Evolutionary conservation across 2,329 filamentous ascomycete genomes (phyloP).

Genomic region (Fusarium mexicanum): DNA sequence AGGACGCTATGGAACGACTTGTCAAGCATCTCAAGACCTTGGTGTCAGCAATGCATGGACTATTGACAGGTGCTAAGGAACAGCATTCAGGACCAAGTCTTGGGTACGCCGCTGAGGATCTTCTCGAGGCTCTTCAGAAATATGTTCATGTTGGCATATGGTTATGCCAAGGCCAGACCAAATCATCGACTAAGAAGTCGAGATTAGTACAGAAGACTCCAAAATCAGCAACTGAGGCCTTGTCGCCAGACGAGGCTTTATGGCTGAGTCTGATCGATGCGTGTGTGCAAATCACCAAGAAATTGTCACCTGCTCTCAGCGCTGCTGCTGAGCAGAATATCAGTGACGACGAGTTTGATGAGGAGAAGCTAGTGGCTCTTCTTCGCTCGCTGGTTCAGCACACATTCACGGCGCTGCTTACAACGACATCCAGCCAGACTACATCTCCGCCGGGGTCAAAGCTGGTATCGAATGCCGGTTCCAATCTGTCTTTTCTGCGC

Average conservation of each 20-base stretch:
- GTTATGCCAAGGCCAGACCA: conserved; percentile 89
- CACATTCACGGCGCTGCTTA: conserved; percentile 86
- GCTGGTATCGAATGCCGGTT: conserved; percentile 52
- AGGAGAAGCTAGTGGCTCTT: conserved; percentile 69
- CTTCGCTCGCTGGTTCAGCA: conserved; percentile 87
- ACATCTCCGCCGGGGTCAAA: conserved; percentile 47
- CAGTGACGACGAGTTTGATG: conserved; percentile 55
- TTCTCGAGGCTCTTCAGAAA: conserved; percentile 83
- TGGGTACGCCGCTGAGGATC: conserved; percentile 74
- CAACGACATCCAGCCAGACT: conserved; percentile 70
- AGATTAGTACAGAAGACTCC: conserved; percentile 63
- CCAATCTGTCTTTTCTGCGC: conserved; percentile 82
- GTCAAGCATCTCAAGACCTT: conserved; percentile 83
- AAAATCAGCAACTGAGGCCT: conserved; percentile 51
- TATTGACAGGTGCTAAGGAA: conserved; percentile 71
- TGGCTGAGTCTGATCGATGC: conserved; percentile 71
- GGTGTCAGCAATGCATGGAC: conserved; percentile 78
- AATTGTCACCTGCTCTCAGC: conserved; percentile 66
- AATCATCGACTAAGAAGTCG: conserved; percentile 58
- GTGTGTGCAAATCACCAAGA: conserved; percentile 71
- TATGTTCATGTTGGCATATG: conserved; percentile 94
- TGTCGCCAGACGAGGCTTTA: conserved; percentile 64
- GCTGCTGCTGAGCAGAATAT: conserved; percentile 43
- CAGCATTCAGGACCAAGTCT: conserved; percentile 61
- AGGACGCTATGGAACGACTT: conserved; percentile 84